These are phyloP conservation scores for Trichaptum fuscoviolaceum DNA, from an alignment of 768 basidiomycete genomes.

Conservation along the genomic window DNA sequence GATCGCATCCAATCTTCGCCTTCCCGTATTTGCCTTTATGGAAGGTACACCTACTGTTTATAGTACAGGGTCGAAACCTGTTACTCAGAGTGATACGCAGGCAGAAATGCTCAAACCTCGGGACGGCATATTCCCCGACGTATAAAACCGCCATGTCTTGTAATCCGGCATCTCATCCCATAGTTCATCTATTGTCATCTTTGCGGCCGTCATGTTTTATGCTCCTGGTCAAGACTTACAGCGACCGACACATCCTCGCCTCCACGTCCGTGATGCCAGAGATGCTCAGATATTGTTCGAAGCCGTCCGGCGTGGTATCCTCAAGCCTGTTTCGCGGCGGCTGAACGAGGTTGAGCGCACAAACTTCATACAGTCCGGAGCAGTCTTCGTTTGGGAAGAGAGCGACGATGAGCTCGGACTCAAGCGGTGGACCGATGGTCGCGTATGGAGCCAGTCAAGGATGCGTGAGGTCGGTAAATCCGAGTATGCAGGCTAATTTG, in stretches of 20 bases:
- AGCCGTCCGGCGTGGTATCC: slow-evolving; percentile 50
- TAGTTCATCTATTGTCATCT: slow-evolving; percentile 1
- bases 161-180: neutral
- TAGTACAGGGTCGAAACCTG: neutral
- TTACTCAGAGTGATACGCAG: neutral
- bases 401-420: slow-evolving; percentile 60
- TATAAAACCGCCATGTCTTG: neutral
- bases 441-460: slow-evolving; percentile 63
- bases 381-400: slow-evolving; percentile 69
- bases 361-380: slow-evolving; percentile 50
- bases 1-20: slow-evolving; percentile 1
- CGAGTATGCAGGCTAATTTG: neutral
- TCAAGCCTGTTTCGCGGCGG: slow-evolving; percentile 47
- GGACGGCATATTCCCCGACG: neutral
- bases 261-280: slow-evolving; percentile 60
- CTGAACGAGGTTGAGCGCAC: slow-evolving; percentile 58
- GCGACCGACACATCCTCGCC: slow-evolving; percentile 57
- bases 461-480: slow-evolving; percentile 47
- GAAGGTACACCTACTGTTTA: neutral
- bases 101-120: slow-evolving; percentile 1
- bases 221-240: slow-evolving; percentile 42
- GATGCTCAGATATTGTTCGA: slow-evolving; percentile 65
- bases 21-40: neutral
- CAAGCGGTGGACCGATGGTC: slow-evolving; percentile 68
- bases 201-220: slow-evolving; percentile 25